A percentile compares a stretch with the other conserved stretches of the same genome.
phyloP scores from a whole-genome alignment of 495 filamentous ascomycete genomes.

The Penicillium alfredii region DNA sequence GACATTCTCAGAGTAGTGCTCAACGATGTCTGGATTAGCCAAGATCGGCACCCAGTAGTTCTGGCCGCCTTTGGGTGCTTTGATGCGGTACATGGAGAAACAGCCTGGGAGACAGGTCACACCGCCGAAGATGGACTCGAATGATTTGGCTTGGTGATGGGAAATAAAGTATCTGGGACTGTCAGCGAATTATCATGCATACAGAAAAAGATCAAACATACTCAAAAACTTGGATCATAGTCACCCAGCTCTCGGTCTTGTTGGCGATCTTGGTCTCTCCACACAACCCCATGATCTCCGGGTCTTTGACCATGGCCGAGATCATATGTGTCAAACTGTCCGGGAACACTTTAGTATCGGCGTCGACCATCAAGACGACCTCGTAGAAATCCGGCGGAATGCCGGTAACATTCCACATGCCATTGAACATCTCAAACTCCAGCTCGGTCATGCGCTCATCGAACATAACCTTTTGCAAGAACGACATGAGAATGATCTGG shows the following conservation, averaged over 20 bases:
- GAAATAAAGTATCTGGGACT: slow-evolving; percentile 79
- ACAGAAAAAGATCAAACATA: slow-evolving; percentile 20
- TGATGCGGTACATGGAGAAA: slow-evolving; percentile 99
- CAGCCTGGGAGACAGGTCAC: slow-evolving; percentile 98
- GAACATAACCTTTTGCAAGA: slow-evolving; percentile 99
- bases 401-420: slow-evolving; percentile 95
- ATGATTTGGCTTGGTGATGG: slow-evolving; percentile 92
- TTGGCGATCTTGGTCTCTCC: slow-evolving; percentile 99
- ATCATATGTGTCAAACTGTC: slow-evolving; percentile 98
- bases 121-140: slow-evolving; percentile 98
- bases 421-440: slow-evolving; percentile 99
- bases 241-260: slow-evolving; percentile 89
- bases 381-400: slow-evolving; percentile 98
- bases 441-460: slow-evolving; percentile 99
- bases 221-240: slow-evolving; percentile 99
- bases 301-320: slow-evolving; percentile 98
- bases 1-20: slow-evolving; percentile 98
- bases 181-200: background rate
- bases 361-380: slow-evolving; percentile 96
- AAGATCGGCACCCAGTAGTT: slow-evolving; percentile 99
- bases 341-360: slow-evolving; percentile 98
- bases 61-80: slow-evolving; percentile 94
- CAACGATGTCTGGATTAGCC: slow-evolving; percentile 96
- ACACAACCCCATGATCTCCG: slow-evolving; percentile 98
- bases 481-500: slow-evolving; percentile 99